These are phyloP conservation scores for Candida xiaguanensis DNA, from an alignment of 805 yeast species.

Conservation along the genomic window DNA sequence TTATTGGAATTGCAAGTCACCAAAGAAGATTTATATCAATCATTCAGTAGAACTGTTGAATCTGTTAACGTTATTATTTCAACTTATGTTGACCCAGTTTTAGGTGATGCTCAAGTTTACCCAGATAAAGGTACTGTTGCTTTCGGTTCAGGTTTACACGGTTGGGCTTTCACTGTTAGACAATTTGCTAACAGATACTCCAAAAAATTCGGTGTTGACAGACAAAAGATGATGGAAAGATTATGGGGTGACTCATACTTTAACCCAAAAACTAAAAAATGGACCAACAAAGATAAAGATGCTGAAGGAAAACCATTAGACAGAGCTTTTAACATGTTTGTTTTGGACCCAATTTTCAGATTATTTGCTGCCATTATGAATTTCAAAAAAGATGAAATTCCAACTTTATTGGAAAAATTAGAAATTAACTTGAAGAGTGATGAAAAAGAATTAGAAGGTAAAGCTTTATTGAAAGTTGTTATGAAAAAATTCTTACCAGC, in stretches of 20 bases:
- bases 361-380: constrained; percentile 96
- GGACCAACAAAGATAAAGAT: constrained; percentile 95
- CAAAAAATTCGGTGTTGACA: constrained; percentile 99
- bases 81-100: constrained; percentile 82
- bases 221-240: constrained; percentile 96
- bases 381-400: constrained; percentile 97
- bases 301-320: constrained; percentile 94
- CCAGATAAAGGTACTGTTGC: constrained; percentile 99
- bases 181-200: constrained; percentile 98
- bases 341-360: constrained; percentile 98
- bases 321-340: constrained; percentile 99
- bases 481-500: constrained; percentile 99
- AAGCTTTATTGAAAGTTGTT: constrained; percentile 95
- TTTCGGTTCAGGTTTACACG: constrained; percentile 99
- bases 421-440: constrained; percentile 92
- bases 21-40: constrained; percentile 98
- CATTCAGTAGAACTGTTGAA: constrained; percentile 98
- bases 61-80: constrained; percentile 98
- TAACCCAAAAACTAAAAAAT: constrained; percentile 99
- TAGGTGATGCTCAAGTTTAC: constrained; percentile 98
- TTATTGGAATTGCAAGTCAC: constrained; percentile 97
- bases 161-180: constrained; percentile 99
- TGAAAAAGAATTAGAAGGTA: constrained; percentile 98
- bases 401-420: constrained; percentile 86
- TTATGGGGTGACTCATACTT: constrained; percentile 99